Evolutionary conservation across 2,329 filamentous ascomycete species (phyloP), one percentile per base, ranked within the genome.

Genomic region (Talaromyces sp.): DNA sequence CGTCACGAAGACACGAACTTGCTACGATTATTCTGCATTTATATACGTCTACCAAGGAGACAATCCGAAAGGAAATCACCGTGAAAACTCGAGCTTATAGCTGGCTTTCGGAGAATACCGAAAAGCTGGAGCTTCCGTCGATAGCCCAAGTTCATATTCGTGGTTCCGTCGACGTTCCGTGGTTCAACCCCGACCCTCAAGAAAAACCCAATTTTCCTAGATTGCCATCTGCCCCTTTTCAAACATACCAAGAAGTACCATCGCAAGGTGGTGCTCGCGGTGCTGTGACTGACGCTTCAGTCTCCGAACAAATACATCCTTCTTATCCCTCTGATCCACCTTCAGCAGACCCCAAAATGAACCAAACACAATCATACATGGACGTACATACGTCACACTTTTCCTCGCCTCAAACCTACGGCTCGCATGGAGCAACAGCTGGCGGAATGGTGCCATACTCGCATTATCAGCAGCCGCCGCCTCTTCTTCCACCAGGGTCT

Each of bases 61-160:
- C 31, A 53, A 49, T 27, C 45, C 19, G 1, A 54, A 10, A 22
- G 29, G 8, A 36, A 36, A 22, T 13, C 7, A 8, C 49, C 27
- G 13, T n/a, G 27, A 10, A 53, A 3, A 0, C 17, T 27, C 17
- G 25, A 38, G 27, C 31, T 22, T 25, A 54, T 54, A 56, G n/a
- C 36, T 34, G 36, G 45, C 25, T 34, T 34, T 34, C 7, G 11
- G 68, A 71, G 76, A 83, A 87, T 82, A 90, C 88, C 91, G 91
- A 87, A 89, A 95, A 93, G 85, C 92, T 96, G 92, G 92, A 93
- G 91, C 88, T 93, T 80, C 91, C 91, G 82, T 91, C 91, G 82
- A 90, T 93, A 77, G 90, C 90, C 76, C 89, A 91, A 84, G 87
- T 91, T 83, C 89, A 91, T 81, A 56, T n/a, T 38, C 53, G 53